Percentiles rank a stretch among this genome's conserved stretches.
Evolutionary conservation across 768 basidiomycete genomes (phyloP).

Genomic region (Candolleomyces aberdarensis): DNA sequence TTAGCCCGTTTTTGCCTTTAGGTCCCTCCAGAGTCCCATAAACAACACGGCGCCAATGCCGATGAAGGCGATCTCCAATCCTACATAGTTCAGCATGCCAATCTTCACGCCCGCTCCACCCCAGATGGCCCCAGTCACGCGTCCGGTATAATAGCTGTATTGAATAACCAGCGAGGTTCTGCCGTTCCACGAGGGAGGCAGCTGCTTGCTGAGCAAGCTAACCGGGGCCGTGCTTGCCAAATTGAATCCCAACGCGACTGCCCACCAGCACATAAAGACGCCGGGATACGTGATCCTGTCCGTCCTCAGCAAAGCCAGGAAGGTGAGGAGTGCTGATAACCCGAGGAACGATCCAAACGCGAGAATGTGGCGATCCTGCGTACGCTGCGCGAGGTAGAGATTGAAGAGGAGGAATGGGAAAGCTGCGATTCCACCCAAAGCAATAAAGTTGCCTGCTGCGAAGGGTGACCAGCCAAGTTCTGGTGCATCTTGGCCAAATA

Average conservation of each 20-base stretch:
- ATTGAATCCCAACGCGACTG: slow-evolving; percentile 70
- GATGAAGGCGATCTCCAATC: slow-evolving; percentile 57
- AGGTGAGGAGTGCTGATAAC: slow-evolving; percentile 47
- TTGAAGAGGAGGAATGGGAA: slow-evolving; percentile 68
- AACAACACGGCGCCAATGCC: slow-evolving; percentile 56
- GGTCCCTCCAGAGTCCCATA: slow-evolving; percentile 52
- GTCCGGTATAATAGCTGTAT: slow-evolving; percentile 66
- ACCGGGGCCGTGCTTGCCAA: slow-evolving; percentile 68
- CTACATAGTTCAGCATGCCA: slow-evolving; percentile 60
- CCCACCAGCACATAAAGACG: slow-evolving; percentile 51
- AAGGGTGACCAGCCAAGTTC: slow-evolving; percentile 57
- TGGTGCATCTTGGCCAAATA: slow-evolving; percentile 42
- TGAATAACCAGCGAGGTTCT: slow-evolving; percentile 58
- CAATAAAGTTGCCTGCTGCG: slow-evolving; percentile 67
- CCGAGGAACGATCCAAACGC: slow-evolving; percentile 51
- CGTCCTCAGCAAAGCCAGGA: slow-evolving; percentile 42
- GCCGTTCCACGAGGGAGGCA: slow-evolving; percentile 60
- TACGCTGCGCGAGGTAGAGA: slow-evolving; percentile 50
- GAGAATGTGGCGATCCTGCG: slow-evolving; percentile 61
- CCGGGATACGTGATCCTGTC: slow-evolving; percentile 42
- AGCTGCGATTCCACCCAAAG: slow-evolving; percentile 56
- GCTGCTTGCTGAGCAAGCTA: slow-evolving; percentile 64
- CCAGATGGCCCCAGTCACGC: slow-evolving; percentile 64
- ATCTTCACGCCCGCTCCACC: slow-evolving; percentile 59
- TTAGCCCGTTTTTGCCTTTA: slow-evolving; percentile 66